Conservation (phyloP, 73 alveolate genomes). For the Paramecium primaurelia region DNA sequence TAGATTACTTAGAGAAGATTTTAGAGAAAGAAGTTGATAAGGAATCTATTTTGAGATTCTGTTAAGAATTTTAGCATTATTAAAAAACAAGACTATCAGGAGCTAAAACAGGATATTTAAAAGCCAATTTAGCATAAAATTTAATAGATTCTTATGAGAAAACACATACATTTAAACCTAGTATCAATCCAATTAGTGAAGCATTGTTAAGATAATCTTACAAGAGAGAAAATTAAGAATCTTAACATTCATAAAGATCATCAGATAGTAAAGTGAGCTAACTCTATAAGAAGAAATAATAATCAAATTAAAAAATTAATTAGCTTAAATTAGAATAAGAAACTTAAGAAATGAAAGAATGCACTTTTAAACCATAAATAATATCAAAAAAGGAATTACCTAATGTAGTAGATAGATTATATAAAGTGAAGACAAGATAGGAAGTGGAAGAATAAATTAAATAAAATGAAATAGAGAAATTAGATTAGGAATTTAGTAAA, state of each 20-base stretch:
- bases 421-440: background rate
- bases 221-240: background rate
- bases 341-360: background rate
- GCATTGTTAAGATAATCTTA: background rate
- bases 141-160: background rate
- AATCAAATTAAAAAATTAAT: background rate
- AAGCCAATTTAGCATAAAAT: background rate
- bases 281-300: background rate
- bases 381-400: conserved; percentile 10
- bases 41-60: background rate
- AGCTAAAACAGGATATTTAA: conserved; percentile 15
- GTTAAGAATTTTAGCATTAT: background rate
- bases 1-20: background rate
- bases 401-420: conserved; percentile 8
- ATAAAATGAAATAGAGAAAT: background rate
- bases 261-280: background rate
- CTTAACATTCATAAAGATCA: background rate
- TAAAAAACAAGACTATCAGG: background rate
- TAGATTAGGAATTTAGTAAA: background rate
- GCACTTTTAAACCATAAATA: conserved; percentile 13
- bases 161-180: conserved; percentile 5
- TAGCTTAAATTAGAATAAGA: background rate
- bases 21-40: background rate
- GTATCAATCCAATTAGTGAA: conserved; percentile 8
- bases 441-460: background rate